These are phyloP conservation scores for Polygonum maritimum DNA, from an alignment of 148 eudicot species.

Conservation along the genomic window DNA sequence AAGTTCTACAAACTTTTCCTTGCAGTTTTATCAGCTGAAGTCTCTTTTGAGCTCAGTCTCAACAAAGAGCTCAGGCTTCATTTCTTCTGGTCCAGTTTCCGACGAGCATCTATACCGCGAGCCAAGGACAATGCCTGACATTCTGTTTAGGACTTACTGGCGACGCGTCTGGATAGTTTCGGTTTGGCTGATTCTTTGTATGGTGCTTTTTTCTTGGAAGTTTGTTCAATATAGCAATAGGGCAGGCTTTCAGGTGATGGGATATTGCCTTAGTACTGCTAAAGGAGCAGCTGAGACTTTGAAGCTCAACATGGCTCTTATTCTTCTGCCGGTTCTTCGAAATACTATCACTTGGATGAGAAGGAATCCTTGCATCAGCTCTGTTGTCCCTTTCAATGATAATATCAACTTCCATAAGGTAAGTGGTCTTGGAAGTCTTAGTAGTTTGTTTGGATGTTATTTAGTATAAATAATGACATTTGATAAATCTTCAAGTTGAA, in stretches of 20 bases:
- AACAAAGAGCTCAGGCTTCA: conserved; percentile 10
- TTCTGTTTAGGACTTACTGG: conserved; percentile 24
- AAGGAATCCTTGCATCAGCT: conserved; percentile 15
- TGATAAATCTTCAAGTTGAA: neutral
- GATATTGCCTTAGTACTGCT: conserved; percentile 31
- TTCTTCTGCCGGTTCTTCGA: conserved; percentile 33
- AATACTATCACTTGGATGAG: conserved; percentile 32
- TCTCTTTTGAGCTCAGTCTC: conserved; percentile 18
- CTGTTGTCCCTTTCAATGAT: conserved; percentile 29
- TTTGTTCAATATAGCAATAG: conserved; percentile 25
- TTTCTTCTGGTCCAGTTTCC: neutral
- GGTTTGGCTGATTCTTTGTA: conserved; percentile 23
- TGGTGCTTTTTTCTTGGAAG: conserved; percentile 25
- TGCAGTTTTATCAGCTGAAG: conserved; percentile 22
- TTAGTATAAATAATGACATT: neutral
- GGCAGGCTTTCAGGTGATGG: conserved; percentile 33
- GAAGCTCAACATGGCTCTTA: conserved; percentile 39
- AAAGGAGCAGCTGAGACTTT: conserved; percentile 44
- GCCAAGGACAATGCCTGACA: conserved; percentile 12
- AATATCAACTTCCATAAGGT: conserved; percentile 39
- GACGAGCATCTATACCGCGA: neutral
- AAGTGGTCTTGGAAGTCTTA: neutral
- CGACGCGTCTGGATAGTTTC: conserved; percentile 24
- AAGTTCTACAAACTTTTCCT: neutral
- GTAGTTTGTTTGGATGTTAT: neutral